A percentile compares a stretch with the other conserved stretches of the same genome.
Evolutionary conservation across 2,329 filamentous ascomycete genomes (phyloP).

Genomic region (Sphaceloma murrayae): DNA sequence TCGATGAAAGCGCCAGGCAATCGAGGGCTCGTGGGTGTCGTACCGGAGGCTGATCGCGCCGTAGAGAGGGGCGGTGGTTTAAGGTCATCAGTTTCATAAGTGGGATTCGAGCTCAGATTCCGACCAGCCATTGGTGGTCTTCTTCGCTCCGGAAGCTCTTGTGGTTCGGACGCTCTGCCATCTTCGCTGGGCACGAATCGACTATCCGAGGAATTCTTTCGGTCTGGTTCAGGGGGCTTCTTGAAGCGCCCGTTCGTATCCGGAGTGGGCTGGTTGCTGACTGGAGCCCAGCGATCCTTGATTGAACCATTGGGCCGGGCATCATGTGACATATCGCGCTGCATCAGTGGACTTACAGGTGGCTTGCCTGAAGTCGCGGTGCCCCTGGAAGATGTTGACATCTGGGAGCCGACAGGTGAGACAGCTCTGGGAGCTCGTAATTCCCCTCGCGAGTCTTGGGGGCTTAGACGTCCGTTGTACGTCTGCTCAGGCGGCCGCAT

Average conservation of each 20-base stretch:
- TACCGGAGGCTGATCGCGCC: slow-evolving; percentile 16
- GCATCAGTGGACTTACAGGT: not conserved
- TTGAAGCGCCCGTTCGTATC: slow-evolving; percentile 8
- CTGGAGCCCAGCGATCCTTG: slow-evolving; percentile 7
- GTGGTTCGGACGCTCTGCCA: slow-evolving; percentile 12
- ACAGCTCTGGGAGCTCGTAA: slow-evolving; percentile 4
- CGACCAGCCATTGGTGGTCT: slow-evolving; percentile 57
- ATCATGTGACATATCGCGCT: slow-evolving; percentile 6
- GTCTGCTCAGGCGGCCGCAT: slow-evolving; percentile 22
- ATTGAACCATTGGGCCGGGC: slow-evolving; percentile 1
- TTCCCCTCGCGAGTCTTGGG: slow-evolving; percentile 8
- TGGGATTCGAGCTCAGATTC: slow-evolving; percentile 11
- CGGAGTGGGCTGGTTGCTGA: not conserved
- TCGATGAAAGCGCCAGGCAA: slow-evolving; percentile 18
- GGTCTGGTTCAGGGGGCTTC: slow-evolving; percentile 12
- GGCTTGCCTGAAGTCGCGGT: slow-evolving; percentile 7
- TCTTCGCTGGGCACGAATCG: slow-evolving; percentile 7
- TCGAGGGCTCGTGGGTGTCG: slow-evolving; percentile 15
- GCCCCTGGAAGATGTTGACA: slow-evolving; percentile 8
- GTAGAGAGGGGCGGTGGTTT: slow-evolving; percentile 25
- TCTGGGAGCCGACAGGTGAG: slow-evolving; percentile 10
- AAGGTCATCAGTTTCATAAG: slow-evolving; percentile 22
- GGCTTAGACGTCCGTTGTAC: slow-evolving; percentile 10
- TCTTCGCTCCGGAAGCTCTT: slow-evolving; percentile 48
- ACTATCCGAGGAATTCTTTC: slow-evolving; percentile 13